Evolutionary conservation across 768 basidiomycete genomes (phyloP), one percentile per base, ranked within the genome.

Genomic region (Obba rivulosa): DNA sequence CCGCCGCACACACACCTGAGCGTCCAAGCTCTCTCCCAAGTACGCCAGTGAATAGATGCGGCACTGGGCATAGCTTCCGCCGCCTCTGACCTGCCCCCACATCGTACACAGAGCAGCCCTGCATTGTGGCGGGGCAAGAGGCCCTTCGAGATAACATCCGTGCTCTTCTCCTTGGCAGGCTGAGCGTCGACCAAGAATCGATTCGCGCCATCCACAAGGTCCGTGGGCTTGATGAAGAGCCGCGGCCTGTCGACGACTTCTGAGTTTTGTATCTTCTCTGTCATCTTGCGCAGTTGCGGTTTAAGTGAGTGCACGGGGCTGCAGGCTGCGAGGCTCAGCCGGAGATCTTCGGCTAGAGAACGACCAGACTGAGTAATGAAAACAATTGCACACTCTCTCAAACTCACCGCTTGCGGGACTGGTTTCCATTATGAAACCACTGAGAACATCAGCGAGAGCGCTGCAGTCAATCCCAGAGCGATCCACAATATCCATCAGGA

Each of bases 1-100:
- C 87, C 87, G 22, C 84, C 85, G 65, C 87, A 91, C 17, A 89
- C 70, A 62, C 87, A 91, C 21, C 72, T 72, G 20, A 57, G 62
- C 25, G 61, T 62, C 82, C 81, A 88, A 55, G 69, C 71, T 53
- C 66, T 78, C 64, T 84, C 80, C 84, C 85, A 91, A 17, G 72
- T 66, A 43, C 64, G 70, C 87, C 87, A 77, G 35, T 62, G 60
- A 23, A 59, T 72, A 48, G 68, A 74, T n/a, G 62, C 53, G 43
- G 68, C 14, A 64, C 60, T 20, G 63, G 56, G 43, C 51, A 43
- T 38, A 40, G 57, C 44, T 62, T 58, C 22, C 63, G 64, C 18
- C 43, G 45, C 54, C 49, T 80, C 71, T 2, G 83, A 80, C 53
- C 66, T 72, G 4, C 80, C 80, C 16, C 77, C 80, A 52, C 87